Evolutionary conservation across 768 basidiomycete species (phyloP).

Genomic region (Boletus huronensis): DNA sequence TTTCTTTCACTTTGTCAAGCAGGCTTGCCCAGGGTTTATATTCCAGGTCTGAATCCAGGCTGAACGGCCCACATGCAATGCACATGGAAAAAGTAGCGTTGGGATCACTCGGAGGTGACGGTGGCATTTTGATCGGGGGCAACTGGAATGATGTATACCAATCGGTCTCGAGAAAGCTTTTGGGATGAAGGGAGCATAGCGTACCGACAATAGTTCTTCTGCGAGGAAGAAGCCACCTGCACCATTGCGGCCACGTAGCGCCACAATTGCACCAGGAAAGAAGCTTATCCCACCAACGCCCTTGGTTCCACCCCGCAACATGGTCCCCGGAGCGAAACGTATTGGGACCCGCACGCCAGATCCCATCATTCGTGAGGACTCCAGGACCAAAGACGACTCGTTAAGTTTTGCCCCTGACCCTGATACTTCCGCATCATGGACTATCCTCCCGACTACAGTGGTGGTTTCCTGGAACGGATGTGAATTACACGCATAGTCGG

Average conservation of each 20-base stretch:
- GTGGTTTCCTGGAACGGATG: conserved; percentile 50
- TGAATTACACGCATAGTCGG: neutral
- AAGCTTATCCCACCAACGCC: conserved; percentile 68
- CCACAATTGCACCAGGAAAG: conserved; percentile 88
- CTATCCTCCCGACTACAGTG: conserved; percentile 70
- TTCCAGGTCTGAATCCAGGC: conserved; percentile 68
- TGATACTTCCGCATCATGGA: conserved; percentile 60
- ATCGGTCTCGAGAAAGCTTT: neutral
- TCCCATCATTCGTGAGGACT: conserved; percentile 74
- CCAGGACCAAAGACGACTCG: conserved; percentile 72
- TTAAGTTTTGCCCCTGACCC: conserved; percentile 61
- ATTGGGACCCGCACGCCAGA: conserved; percentile 68
- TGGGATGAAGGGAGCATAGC: conserved; percentile 22
- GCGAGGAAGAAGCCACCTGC: conserved; percentile 86
- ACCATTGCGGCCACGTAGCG: conserved; percentile 85
- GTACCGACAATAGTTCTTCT: conserved; percentile 75
- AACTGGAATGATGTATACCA: conserved; percentile 40
- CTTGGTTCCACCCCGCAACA: conserved; percentile 58
- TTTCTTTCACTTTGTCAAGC: conserved; percentile 53
- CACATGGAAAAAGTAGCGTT: conserved; percentile 57
- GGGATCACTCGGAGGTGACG: conserved; percentile 31
- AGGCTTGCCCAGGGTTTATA: conserved; percentile 71
- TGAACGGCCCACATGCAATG: conserved; percentile 85
- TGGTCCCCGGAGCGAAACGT: conserved; percentile 62
- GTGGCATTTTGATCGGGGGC: conserved; percentile 53